Base-by-base conservation (phyloP, 1,139 yeast genomes). In the Barnettozyma hawaiiensis region DNA sequence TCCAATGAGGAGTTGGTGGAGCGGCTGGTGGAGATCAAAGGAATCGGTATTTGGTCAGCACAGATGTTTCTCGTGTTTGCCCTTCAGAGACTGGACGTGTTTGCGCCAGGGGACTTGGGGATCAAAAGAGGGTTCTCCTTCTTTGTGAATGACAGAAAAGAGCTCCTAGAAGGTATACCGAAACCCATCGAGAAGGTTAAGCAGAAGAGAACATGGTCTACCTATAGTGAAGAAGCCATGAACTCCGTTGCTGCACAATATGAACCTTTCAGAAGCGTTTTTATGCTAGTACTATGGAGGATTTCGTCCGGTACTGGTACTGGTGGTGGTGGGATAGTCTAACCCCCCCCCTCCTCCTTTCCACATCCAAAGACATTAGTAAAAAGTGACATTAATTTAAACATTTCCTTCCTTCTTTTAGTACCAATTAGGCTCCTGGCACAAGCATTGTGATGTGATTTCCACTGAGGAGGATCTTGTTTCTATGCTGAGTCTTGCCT, bases 21-120 rank as follows among this genome's bases (percentile, higher is more conserved):
- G 19, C 76, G 72, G 44, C 62, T 87, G 42, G 77, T 78, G 1
- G 61, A 67, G 33, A 66, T 87, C 43, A 85, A 86, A 57, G 97
- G 97, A 0, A 75, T 89, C 27, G 97, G 97, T 0, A 75, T 78
- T 1, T 89, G 97, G 97, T 79, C 90, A 9, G 94, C 95, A 0
- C 85, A 83, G 45, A 89, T 89, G 96, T 89, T 87, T 63, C 65
- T 84, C 15, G 60, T 82, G 18, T 86, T 87, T 57, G 83, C 85
- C 0, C 64, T 89, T 37, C 72, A 72, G 26, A 72, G 85, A 46
- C 59, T 75, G 58, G 81, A 89, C 58, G 76, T 85, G 0, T 85
- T 86, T 61, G 84, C 94, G 2, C 69, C 76, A 12, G 89, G 81
- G 28, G 97, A 90, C 63, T 66, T 89, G 43, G 97, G 96, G 2